Conservation (phyloP, 352 stramenopile genomes). For the Globisporangium paroecandrum region DNA sequence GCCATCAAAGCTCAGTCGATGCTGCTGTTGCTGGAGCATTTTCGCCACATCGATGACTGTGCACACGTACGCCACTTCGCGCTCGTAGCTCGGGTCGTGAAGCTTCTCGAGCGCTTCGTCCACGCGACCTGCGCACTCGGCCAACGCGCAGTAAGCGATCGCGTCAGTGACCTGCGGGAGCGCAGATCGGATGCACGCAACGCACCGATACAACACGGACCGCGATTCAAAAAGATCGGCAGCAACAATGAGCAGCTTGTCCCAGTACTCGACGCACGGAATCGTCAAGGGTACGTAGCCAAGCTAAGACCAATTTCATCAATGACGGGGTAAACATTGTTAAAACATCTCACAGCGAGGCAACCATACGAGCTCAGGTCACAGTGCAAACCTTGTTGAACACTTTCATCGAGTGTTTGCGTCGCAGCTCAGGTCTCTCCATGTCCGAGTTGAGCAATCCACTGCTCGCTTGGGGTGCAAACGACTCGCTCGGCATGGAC, state of each 20-base stretch:
- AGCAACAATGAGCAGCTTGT: slow-evolving; percentile 39
- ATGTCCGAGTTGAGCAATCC: slow-evolving; percentile 44
- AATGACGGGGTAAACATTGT: neutral
- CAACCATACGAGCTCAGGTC: neutral
- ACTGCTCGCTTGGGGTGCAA: slow-evolving; percentile 21
- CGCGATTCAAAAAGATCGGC: slow-evolving; percentile 51
- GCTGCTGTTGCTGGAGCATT: slow-evolving; percentile 18
- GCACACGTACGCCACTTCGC: slow-evolving; percentile 58
- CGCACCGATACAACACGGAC: slow-evolving; percentile 30
- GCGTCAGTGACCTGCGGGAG: slow-evolving; percentile 44
- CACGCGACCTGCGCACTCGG: slow-evolving; percentile 48
- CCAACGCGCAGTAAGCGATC: slow-evolving; percentile 54
- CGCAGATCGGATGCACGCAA: slow-evolving; percentile 38
- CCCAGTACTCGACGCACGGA: slow-evolving; percentile 58
- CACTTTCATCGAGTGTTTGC: slow-evolving; percentile 62
- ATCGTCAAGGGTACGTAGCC: slow-evolving; percentile 51
- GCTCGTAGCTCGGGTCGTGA: slow-evolving; percentile 47
- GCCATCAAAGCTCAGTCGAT: slow-evolving; percentile 17
- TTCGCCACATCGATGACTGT: slow-evolving; percentile 42
- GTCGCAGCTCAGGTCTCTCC: slow-evolving; percentile 43
- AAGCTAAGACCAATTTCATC: slow-evolving; percentile 24
- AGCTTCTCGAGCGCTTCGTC: slow-evolving; percentile 51
- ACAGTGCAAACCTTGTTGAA: slow-evolving; percentile 34
- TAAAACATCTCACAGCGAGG: neutral
- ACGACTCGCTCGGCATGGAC: slow-evolving; percentile 13